Evolutionary conservation across 1,139 yeast species (phyloP), one percentile per base, ranked within the genome.

Genomic region (Diutina sp.): DNA sequence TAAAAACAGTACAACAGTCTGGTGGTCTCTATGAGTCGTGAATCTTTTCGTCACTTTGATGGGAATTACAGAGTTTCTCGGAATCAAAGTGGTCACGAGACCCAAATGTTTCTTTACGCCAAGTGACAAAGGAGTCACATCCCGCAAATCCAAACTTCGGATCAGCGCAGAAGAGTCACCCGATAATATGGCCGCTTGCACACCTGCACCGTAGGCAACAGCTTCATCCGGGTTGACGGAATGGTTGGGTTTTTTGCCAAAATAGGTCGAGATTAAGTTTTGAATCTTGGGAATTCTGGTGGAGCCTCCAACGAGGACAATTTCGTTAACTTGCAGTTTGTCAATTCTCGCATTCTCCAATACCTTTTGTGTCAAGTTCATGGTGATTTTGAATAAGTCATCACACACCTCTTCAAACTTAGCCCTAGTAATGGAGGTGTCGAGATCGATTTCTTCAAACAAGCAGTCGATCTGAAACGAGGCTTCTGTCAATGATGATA

Each of bases 221-320:
- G 80, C 80, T 69, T 76, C 80, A 76, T 90, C 97, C 59, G 97
- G 97, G 79, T 90, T 90, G 69, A 90, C 90, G 76, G 96, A 95
- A 81, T 89, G 90, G 63, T 95, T 85, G 58, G 95, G 93, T 77
- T 90, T 87, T 81, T 90, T 90, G 67, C 96, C 96, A 69, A 86
- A 86, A 73, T 90, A 90, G 82, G 89, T 63, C 75, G 90, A 96
- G 64, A 90, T 80, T 66, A 90, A 80, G 73, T 87, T 87, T 79
- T 89, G 97, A 63, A 90, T 96, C 80, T 90, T 90, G 75, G 97
- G 97, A 77, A 90, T 90, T 84, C 97, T 90, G 59, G 97, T 90
- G 55, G 97, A 90, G 76, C 97, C 97, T 79, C 97, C 97, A 66
- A 90, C 97, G 59, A 90, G 80, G 54, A 90, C 97, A 71, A 90